A percentile compares a stretch with the other conserved stretches of the same genome.
phyloP scores from a whole-genome alignment of 1,284 basidiomycete genomes.

The Macrocystidia cucumis region DNA sequence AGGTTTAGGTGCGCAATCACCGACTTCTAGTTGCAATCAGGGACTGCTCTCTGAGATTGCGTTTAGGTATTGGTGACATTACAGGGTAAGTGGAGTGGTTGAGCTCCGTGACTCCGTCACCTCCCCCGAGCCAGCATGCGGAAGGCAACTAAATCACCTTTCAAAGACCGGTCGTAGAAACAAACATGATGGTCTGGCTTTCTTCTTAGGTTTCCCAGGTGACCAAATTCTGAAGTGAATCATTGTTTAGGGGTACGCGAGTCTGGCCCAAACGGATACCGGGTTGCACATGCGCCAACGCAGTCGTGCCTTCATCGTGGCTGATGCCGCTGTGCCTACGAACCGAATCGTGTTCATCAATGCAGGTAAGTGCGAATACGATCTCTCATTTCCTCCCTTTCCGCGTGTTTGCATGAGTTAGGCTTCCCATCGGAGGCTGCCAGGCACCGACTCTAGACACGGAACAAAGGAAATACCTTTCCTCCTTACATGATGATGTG shows the following conservation, averaged over 20 bases:
- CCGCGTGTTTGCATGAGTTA: background rate
- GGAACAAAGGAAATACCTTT: no score
- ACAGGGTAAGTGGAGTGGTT: slow-evolving; percentile 62
- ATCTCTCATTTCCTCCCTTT: slow-evolving; percentile 2
- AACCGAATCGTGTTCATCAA: slow-evolving; percentile 73
- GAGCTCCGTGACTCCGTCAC: no score
- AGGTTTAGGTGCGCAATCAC: slow-evolving; percentile 40
- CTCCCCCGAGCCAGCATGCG: background rate
- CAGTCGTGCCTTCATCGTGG: slow-evolving; percentile 72
- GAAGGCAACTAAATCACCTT: background rate
- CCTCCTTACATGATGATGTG: no score
- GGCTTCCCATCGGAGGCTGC: background rate
- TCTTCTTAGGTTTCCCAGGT: slow-evolving; percentile 2
- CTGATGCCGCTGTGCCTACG: slow-evolving; percentile 44
- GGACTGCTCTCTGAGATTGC: slow-evolving; percentile 17
- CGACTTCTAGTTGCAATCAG: slow-evolving; percentile 1
- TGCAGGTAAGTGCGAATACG: slow-evolving; percentile 45
- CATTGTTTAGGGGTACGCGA: slow-evolving; percentile 62
- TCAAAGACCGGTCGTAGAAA: slow-evolving; percentile 64
- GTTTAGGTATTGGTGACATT: slow-evolving; percentile 66
- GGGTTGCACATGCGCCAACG: slow-evolving; percentile 78
- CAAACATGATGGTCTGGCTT: slow-evolving; percentile 60
- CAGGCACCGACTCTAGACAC: no score
- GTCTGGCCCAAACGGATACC: slow-evolving; percentile 60
- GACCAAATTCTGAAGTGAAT: slow-evolving; percentile 3